phyloP scores from a whole-genome alignment of 2,329 filamentous ascomycete genomes.

The Nigrospora osmanthi region DNA sequence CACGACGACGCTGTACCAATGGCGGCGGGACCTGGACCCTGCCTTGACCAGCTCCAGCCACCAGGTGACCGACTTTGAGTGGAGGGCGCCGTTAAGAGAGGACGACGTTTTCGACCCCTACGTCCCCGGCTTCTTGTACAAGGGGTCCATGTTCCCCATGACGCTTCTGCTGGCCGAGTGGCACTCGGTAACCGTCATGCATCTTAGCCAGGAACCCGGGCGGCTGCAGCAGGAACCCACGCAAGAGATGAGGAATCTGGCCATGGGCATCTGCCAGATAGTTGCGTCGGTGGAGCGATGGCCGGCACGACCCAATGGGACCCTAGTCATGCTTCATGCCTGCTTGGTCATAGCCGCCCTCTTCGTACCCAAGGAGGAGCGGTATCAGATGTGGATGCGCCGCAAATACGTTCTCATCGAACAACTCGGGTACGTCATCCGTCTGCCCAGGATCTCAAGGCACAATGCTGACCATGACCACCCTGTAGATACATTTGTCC shows the following conservation, averaged over 20 bases:
- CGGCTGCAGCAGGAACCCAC: slow-evolving; percentile 41
- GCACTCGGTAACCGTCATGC: slow-evolving; percentile 73
- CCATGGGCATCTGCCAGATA: slow-evolving; percentile 65
- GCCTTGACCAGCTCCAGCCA: slow-evolving; percentile 52
- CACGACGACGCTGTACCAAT: slow-evolving; percentile 34
- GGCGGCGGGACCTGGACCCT: slow-evolving; percentile 52
- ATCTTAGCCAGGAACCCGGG: slow-evolving; percentile 62
- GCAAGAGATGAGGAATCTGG: slow-evolving; percentile 50
- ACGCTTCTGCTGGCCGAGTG: slow-evolving; percentile 73
- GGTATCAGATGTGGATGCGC: slow-evolving; percentile 71
- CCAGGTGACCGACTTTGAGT: slow-evolving; percentile 56
- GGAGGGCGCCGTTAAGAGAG: slow-evolving; percentile 40
- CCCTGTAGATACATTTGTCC: slow-evolving; percentile 72
- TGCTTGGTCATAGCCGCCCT: slow-evolving; percentile 68
- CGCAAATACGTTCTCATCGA: slow-evolving; percentile 74
- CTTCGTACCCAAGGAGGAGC: slow-evolving; percentile 69
- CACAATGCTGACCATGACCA: background rate
- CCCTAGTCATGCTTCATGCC: slow-evolving; percentile 65
- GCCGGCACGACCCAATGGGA: slow-evolving; percentile 61
- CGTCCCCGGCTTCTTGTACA: slow-evolving; percentile 59
- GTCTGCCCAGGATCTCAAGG: background rate
- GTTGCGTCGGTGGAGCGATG: slow-evolving; percentile 73
- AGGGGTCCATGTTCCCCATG: slow-evolving; percentile 62
- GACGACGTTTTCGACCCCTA: slow-evolving; percentile 71
- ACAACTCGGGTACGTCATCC: slow-evolving; percentile 59